Base-by-base conservation (phyloP, 2,329 filamentous ascomycete genomes). In the Fusarium subtropicale region DNA sequence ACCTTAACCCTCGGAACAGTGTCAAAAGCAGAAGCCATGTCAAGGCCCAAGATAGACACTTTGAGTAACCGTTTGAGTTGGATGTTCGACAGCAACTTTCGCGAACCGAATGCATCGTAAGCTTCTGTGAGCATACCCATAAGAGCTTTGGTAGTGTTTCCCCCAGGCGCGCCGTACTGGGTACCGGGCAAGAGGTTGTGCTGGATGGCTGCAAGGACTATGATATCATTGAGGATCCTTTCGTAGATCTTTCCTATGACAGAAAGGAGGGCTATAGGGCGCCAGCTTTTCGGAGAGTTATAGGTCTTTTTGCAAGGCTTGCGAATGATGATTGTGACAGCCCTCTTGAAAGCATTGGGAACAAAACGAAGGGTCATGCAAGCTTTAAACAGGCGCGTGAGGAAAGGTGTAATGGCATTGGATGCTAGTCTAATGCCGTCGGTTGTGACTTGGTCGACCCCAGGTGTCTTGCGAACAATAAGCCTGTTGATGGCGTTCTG, bases 11-110 rank as follows among this genome's bases (percentile, higher is more conserved):
- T 51, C 11, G 39, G 13, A 9, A 59, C 26, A 28, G 34, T 30
- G 38, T 65, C 50, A 22, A 46, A 68, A 2, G 66, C 63, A 3
- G 50, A 46, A 11, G 39, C n/a, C 16, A 64, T 36, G 31, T 68
- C 66, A 22, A 68, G 58, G 12, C 36, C 28, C 24, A 59, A 3
- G 5, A 66, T 9, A 1, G 56, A 58, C 3, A 31, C 59, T 20
- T 33, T 47, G 22, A 57, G 3, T 58, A 33, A 3, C 22, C 16
- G 4, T 11, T 13, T 7, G 51, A 10, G 4, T 58, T 18, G 12
- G 22, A 5, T 26, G 24, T 26, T 26, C 24, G 6, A 4, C 4
- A 5, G 4, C 24, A 26, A 26, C 24, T 26, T 26, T 26, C 24
- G 24, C 24, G 24, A 26, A 26, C 4, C 24, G 24, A 5, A 26